Conservation (phyloP, 179 eudicot genomes). For the Beta corolliflora region DNA sequence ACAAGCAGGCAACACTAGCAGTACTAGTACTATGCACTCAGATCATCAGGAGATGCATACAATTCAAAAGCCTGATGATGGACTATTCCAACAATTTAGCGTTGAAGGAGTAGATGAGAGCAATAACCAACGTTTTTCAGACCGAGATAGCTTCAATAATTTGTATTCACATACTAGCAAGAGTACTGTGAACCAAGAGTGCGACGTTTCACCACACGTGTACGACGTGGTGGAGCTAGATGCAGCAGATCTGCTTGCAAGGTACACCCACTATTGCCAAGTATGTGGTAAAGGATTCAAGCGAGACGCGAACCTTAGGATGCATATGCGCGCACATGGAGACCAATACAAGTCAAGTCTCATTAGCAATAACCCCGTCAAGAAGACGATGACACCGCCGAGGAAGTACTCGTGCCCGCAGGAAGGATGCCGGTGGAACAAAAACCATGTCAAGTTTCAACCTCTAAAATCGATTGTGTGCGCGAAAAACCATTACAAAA, state of each 20-base stretch:
- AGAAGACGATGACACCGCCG: not conserved
- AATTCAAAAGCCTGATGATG: not conserved
- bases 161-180: constrained; percentile 11
- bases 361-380: constrained; percentile 33
- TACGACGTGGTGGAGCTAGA: constrained; percentile 54
- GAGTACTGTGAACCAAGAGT: not conserved
- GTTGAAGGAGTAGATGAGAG: not conserved
- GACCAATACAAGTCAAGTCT: constrained; percentile 77
- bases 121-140: not conserved
- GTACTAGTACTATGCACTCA: not conserved
- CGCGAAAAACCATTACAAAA: constrained; percentile 86
- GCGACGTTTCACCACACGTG: constrained; percentile 2
- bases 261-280: constrained; percentile 74
- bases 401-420: constrained; percentile 68
- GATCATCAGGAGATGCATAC: not conserved
- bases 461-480: constrained; percentile 74
- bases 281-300: constrained; percentile 87
- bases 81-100: not conserved
- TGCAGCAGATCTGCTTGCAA: constrained; percentile 62
- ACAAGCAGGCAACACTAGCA: not conserved
- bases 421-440: constrained; percentile 72
- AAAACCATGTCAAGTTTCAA: constrained; percentile 66
- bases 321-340: constrained; percentile 98
- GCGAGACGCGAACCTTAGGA: constrained; percentile 80
- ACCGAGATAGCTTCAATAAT: constrained; percentile 21